Evolutionary conservation across 345 rosid species (phyloP), one percentile per base, ranked within the genome.

Genomic region (Lepidium didymum): DNA sequence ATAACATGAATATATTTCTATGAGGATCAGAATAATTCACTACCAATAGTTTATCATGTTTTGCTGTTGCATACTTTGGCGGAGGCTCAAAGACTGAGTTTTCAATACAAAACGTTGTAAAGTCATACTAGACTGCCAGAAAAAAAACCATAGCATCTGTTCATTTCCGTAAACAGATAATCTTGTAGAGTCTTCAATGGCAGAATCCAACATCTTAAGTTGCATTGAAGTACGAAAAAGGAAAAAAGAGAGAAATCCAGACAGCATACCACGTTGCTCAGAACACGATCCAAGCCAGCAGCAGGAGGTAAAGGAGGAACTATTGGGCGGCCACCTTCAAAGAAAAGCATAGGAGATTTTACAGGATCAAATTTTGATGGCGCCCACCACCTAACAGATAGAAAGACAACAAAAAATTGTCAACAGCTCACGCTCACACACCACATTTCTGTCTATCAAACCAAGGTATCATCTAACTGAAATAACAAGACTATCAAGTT

Each of bases 341-440:
- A 94, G 91, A 94, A 94, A 77, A 91, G 83, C 97, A 91, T 87
- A 38, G 97, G 97, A 18, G 92, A 81, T 65, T 87, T 89, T 15
- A 82, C 53, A 12, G 97, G 95, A 54, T 87, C 91, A 73, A 94
- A 94, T 75, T 94, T 94, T 41, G 96, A 81, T 49, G 97, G 96
- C 44, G 96, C 96, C 92, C 91, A 84, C 99, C 97, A 94, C 95
- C 97, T 94, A 74, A 53, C 13, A 43, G 23, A 10, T 62, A 69
- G 55, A 57, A 55, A 49, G 44, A 61, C 63, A 45, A 67, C 6
- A n/a, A 49, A 68, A 52, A 5, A 29, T 52, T 35, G 6, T 73
- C 35, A 55, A 21, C 60, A 56, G 31, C 41, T 51, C 56, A 57
- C 35, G 35, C 47, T 42, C 29, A 31, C 31, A 41, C n/a, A 41